Conservation (phyloP, 2,329 filamentous ascomycete genomes). For the Ophiostoma montium region DNA sequence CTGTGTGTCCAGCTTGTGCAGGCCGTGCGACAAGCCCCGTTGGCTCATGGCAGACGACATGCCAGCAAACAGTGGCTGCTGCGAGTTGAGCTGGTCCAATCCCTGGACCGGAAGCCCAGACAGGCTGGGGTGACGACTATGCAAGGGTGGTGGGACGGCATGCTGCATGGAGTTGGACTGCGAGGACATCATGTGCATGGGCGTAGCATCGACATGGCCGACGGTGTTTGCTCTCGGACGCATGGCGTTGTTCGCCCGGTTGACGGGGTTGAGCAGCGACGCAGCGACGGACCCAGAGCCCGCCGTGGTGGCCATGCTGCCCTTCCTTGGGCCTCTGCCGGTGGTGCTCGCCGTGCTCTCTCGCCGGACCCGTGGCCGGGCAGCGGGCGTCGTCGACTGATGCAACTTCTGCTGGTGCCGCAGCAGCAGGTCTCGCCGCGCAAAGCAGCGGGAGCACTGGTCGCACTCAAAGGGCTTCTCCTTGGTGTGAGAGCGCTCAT, state of each 20-base stretch:
- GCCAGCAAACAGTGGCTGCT: slow-evolving; percentile 35
- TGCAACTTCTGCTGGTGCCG: slow-evolving; percentile 98
- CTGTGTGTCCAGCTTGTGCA: slow-evolving; percentile 75
- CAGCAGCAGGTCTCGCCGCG: slow-evolving; percentile 76
- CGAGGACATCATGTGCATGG: slow-evolving; percentile 48
- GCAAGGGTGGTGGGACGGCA: slow-evolving; percentile 34
- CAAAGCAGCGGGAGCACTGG: slow-evolving; percentile 89
- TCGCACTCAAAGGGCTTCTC: slow-evolving; percentile 98
- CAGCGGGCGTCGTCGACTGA: slow-evolving; percentile 77
- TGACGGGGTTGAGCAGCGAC: slow-evolving; percentile 19
- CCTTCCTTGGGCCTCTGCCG: slow-evolving; percentile 72
- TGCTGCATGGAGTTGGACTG: slow-evolving; percentile 38
- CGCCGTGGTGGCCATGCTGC: slow-evolving; percentile 58
- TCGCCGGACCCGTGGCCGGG: slow-evolving; percentile 72
- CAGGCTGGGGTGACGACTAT: slow-evolving; percentile 62
- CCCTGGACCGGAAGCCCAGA: slow-evolving; percentile 47
- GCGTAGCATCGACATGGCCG: slow-evolving; percentile 71
- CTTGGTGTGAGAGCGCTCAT: slow-evolving; percentile 96
- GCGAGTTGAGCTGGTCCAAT: slow-evolving; percentile 30
- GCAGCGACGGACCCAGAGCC: slow-evolving; percentile 27
- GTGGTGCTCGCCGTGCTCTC: slow-evolving; percentile 71
- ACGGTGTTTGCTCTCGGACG: slow-evolving; percentile 91
- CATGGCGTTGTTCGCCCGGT: slow-evolving; percentile 41
- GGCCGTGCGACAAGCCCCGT: slow-evolving; percentile 49
- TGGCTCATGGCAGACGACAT: slow-evolving; percentile 58